phyloP scores from a whole-genome alignment of 1,139 yeast species.

The Entelexis paramagnoliae region DNA sequence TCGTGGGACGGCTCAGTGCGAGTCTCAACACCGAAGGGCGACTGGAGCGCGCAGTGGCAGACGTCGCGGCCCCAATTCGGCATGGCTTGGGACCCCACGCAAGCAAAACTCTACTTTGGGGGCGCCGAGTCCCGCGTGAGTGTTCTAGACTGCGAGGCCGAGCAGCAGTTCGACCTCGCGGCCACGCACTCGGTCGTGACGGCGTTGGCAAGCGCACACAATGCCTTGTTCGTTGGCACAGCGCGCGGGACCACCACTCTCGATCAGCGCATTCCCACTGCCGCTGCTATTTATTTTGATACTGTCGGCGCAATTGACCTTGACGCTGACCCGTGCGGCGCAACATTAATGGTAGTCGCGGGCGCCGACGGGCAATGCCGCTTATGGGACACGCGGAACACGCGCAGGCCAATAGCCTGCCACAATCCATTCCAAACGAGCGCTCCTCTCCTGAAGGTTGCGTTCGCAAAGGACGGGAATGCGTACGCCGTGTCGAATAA shows the following conservation, averaged over 20 bases:
- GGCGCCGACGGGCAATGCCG: not conserved
- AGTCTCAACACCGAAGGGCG: not conserved
- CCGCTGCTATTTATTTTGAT: not conserved
- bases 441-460: not conserved
- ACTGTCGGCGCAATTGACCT: not conserved
- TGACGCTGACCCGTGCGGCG: not conserved
- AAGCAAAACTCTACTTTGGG: constrained; percentile 4
- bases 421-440: not conserved
- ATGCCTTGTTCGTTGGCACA: not conserved
- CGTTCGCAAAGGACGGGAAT: not conserved
- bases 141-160: not conserved
- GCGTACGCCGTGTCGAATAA: constrained; percentile 11
- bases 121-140: constrained; percentile 11
- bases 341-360: not conserved
- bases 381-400: constrained; percentile 6
- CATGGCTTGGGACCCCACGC: not conserved
- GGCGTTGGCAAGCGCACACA: not conserved
- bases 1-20: constrained; percentile 2
- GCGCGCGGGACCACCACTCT: not conserved
- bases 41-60: not conserved
- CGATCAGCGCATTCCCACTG: not conserved
- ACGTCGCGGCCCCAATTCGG: constrained; percentile 11
- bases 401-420: not conserved
- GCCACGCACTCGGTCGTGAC: not conserved
- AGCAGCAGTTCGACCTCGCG: not conserved